phyloP scores from a whole-genome alignment of 805 yeast species.

The Saccharomycopsis capsularis region DNA sequence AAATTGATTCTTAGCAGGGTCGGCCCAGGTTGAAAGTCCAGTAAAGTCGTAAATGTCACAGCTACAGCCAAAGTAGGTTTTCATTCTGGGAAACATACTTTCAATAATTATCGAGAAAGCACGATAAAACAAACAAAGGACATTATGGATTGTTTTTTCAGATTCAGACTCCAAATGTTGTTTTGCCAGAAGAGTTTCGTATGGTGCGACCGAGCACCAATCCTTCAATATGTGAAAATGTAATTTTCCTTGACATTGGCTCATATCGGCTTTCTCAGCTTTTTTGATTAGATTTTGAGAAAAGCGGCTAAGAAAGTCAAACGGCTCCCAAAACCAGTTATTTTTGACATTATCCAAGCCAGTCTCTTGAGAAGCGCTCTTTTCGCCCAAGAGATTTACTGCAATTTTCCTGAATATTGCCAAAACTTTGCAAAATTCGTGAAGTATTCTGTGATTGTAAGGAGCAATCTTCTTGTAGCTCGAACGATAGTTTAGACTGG shows the following conservation, averaged over 20 bases:
- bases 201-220: not conserved
- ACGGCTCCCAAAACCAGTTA: not conserved
- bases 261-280: too few species aligned
- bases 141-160: too few species aligned
- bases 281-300: not conserved
- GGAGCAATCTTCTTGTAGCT: not conserved
- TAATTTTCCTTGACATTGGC: too few species aligned
- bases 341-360: not conserved
- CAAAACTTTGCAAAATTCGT: not conserved
- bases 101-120: slow-evolving; percentile 1
- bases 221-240: not conserved
- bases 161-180: too few species aligned
- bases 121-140: not conserved
- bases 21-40: too few species aligned
- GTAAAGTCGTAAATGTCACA: not conserved
- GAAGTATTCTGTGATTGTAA: not conserved
- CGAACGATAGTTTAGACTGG: not conserved
- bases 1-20: too few species aligned
- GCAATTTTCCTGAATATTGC: not conserved
- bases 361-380: not conserved
- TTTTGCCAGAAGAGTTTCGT: not conserved
- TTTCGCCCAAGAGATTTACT: too few species aligned
- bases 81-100: not conserved
- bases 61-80: not conserved
- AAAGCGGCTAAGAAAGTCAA: not conserved